A percentile compares a stretch with the other conserved stretches of the same genome.
Conservation (phyloP, 305 asterid species). For the Solanum hybrid region DNA sequence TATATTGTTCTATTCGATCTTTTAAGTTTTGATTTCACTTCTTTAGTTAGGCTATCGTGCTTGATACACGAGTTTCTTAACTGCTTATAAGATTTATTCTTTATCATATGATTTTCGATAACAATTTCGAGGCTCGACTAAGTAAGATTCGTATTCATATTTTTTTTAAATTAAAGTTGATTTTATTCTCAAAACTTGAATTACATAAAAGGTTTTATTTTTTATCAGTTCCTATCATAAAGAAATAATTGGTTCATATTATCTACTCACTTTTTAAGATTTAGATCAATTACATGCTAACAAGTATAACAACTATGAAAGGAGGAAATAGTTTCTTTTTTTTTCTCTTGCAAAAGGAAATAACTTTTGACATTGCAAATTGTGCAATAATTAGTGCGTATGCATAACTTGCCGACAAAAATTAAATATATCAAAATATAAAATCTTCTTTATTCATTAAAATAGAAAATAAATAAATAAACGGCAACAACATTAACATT, state of each 20-base stretch:
- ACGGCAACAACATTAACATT: not conserved
- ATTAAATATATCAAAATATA: not conserved
- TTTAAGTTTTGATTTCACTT: not conserved
- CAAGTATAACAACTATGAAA: not conserved
- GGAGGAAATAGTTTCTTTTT: not conserved
- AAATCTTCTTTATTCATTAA: not conserved
- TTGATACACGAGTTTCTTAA: not conserved
- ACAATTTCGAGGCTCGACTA: not conserved
- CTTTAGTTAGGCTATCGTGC: not conserved
- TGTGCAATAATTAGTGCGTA: not conserved
- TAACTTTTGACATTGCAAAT: not conserved
- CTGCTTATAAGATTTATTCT: not conserved
- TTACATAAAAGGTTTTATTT: not conserved
- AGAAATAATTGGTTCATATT: not conserved
- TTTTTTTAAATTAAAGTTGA: not conserved
- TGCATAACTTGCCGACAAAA: not conserved
- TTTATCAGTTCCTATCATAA: not conserved
- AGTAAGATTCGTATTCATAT: not conserved
- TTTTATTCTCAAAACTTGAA: not conserved
- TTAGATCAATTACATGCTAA: not conserved
- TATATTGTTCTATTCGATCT: not conserved
- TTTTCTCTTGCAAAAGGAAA: not conserved
- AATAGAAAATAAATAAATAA: not conserved
- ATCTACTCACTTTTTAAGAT: not conserved
- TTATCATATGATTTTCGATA: rapidly evolving